These are phyloP conservation scores for Dryas octopetala DNA, from an alignment of 306 rosid species.

Conservation along the genomic window DNA sequence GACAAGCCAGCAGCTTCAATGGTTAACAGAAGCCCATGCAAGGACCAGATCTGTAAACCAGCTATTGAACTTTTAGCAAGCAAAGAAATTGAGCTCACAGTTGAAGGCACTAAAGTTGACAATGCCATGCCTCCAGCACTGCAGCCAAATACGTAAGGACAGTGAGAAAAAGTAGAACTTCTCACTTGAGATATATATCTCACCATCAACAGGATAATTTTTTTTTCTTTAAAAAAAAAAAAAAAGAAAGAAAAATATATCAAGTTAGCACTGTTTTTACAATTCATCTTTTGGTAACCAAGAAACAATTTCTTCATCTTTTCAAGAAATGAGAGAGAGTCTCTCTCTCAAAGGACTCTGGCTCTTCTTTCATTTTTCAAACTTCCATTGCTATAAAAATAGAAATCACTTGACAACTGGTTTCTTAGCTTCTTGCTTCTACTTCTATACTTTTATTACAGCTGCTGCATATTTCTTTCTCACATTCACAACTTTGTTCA, in stretches of 20 bases:
- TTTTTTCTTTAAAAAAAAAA: too few species aligned
- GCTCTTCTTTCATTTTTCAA: too few species aligned
- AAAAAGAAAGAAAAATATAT: not conserved
- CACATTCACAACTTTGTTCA: too few species aligned
- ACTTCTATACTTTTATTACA: too few species aligned
- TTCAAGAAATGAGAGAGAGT: too few species aligned
- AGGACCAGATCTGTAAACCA: conserved; percentile 88
- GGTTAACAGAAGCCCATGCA: conserved; percentile 96
- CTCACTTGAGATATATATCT: not conserved
- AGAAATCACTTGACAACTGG: too few species aligned
- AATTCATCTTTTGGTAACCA: too few species aligned
- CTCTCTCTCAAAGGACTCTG: too few species aligned
- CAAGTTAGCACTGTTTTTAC: not conserved
- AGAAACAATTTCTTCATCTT: not conserved
- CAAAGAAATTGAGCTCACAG: conserved; percentile 82
- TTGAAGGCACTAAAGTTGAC: conserved; percentile 90
- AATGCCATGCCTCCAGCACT: conserved; percentile 99
- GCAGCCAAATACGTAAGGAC: conserved; percentile 49
- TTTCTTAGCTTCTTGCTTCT: too few species aligned
- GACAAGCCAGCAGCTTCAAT: conserved; percentile 98
- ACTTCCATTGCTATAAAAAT: too few species aligned
- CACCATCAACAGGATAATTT: not conserved
- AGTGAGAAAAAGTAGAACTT: conserved; percentile 13
- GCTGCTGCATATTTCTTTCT: too few species aligned
- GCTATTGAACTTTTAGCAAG: conserved; percentile 79